Evolutionary conservation across 2,329 filamentous ascomycete genomes (phyloP).

Genomic region (Decorospora gaudefroyi): DNA sequence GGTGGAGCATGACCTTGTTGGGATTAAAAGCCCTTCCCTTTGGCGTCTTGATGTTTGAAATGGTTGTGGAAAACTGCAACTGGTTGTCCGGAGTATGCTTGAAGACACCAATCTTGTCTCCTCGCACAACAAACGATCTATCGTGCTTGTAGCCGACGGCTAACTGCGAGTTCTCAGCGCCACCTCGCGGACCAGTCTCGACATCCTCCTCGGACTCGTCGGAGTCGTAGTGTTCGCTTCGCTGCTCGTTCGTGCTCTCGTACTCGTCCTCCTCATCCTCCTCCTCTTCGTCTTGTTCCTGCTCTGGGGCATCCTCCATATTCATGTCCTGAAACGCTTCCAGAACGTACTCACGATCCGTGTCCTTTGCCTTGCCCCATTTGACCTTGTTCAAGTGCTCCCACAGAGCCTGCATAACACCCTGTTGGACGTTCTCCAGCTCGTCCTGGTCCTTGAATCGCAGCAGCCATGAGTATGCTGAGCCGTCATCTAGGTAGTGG

Average conservation of each 20-base stretch:
- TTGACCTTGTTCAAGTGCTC: slow-evolving; percentile 93
- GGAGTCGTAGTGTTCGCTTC: slow-evolving; percentile 73
- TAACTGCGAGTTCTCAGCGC: slow-evolving; percentile 88
- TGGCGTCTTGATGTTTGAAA: slow-evolving; percentile 91
- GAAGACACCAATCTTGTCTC: slow-evolving; percentile 98
- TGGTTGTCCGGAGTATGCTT: slow-evolving; percentile 93
- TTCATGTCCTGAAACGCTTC: slow-evolving; percentile 94
- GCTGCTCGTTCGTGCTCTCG: slow-evolving; percentile 66
- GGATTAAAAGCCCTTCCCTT: slow-evolving; percentile 82
- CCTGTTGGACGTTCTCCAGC: slow-evolving; percentile 87
- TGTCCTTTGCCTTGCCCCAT: slow-evolving; percentile 90
- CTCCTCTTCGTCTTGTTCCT: slow-evolving; percentile 60
- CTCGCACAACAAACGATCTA: slow-evolving; percentile 93
- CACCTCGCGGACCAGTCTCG: slow-evolving; percentile 68
- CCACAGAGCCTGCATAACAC: slow-evolving; percentile 94
- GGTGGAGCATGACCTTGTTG: slow-evolving; percentile 95
- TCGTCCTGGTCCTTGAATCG: slow-evolving; percentile 84
- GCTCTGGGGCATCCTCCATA: slow-evolving; percentile 75
- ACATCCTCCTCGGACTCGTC: slow-evolving; percentile 82
- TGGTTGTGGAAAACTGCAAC: slow-evolving; percentile 94
- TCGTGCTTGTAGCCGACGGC: slow-evolving; percentile 98
- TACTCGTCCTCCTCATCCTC: slow-evolving; percentile 66
- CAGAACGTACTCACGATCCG: slow-evolving; percentile 90
- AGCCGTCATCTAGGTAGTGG: slow-evolving; percentile 84
- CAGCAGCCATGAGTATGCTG: slow-evolving; percentile 92